phyloP scores from a whole-genome alignment of 78 protist genomes.

The Dictyostelium intermedium region DNA sequence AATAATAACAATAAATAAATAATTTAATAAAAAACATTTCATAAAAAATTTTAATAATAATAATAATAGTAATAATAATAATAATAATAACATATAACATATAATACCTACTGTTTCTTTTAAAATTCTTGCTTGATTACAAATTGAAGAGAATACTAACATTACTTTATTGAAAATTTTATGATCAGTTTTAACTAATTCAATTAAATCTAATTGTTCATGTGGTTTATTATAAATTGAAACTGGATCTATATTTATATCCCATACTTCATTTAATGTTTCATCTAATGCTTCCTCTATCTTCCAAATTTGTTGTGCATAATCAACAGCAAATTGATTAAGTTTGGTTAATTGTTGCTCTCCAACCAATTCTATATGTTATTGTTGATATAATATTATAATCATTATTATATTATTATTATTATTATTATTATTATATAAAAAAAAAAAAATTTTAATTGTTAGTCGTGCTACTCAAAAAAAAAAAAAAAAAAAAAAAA shows the following conservation, averaged over 20 bases:
- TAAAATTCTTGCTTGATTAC: constrained; percentile 57
- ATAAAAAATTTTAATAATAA: no score
- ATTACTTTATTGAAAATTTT: constrained; percentile 80
- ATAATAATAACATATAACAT: background rate
- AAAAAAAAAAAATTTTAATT: background rate
- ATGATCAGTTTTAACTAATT: constrained; percentile 73
- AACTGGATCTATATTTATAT: constrained; percentile 58
- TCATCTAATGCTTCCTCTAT: constrained; percentile 84
- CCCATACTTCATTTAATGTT: constrained; percentile 45
- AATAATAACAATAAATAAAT: no score
- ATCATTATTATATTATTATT: background rate
- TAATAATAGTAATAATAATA: background rate
- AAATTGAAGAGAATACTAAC: constrained; percentile 48
- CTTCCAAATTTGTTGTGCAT: constrained; percentile 75
- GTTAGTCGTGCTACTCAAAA: background rate
- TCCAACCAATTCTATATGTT: constrained; percentile 57
- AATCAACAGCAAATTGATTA: constrained; percentile 75
- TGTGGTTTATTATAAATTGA: constrained; percentile 58
- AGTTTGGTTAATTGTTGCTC: constrained; percentile 71
- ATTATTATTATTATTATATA: background rate
- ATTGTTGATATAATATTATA: background rate
- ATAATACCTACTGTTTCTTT: constrained; percentile 49
- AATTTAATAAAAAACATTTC: no score
- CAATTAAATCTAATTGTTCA: constrained; percentile 83
- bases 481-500: background rate